phyloP scores from a whole-genome alignment of 192 early-diverging fungal genomes.

The Gonapodya sp. region DNA sequence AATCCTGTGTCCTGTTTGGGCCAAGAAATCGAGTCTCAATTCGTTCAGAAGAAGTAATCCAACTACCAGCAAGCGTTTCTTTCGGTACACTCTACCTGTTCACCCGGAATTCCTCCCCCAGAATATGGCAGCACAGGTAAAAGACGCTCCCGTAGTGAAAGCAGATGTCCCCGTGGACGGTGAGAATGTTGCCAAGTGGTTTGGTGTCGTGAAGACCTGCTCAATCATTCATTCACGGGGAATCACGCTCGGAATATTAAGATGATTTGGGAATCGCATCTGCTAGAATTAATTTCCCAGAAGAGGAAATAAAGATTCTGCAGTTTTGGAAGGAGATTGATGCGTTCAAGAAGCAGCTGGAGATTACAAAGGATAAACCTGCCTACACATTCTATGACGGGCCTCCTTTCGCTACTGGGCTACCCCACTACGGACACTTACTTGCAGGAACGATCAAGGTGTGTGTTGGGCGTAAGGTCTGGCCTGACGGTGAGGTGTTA shows the following conservation, averaged over 20 bases:
- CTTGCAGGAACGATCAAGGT: constrained; percentile 98
- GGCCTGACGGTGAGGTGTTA: neutral
- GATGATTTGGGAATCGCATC: constrained; percentile 14
- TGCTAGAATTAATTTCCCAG: constrained; percentile 71
- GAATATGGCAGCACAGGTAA: neutral
- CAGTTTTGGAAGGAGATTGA: constrained; percentile 96
- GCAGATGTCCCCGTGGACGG: neutral
- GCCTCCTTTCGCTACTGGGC: constrained; percentile 95
- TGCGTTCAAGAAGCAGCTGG: constrained; percentile 82
- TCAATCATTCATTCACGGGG: too few species aligned
- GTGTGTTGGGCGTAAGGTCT: neutral
- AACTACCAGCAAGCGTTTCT: neutral
- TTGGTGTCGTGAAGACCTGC: too few species aligned
- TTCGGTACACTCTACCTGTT: neutral
- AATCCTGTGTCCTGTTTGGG: neutral
- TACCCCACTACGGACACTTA: constrained; percentile 98
- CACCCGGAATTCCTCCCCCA: neutral
- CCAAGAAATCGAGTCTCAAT: neutral
- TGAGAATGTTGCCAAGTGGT: too few species aligned
- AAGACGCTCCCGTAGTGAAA: neutral
- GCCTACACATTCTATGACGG: constrained; percentile 95
- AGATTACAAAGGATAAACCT: constrained; percentile 79
- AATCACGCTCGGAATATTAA: too few species aligned
- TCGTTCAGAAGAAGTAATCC: neutral
- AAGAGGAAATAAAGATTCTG: constrained; percentile 88